A percentile compares a stretch with the other conserved stretches of the same genome.
These are phyloP conservation scores for Xerocomus alliaceus DNA, from an alignment of 1,284 basidiomycete genomes.

Conservation along the genomic window DNA sequence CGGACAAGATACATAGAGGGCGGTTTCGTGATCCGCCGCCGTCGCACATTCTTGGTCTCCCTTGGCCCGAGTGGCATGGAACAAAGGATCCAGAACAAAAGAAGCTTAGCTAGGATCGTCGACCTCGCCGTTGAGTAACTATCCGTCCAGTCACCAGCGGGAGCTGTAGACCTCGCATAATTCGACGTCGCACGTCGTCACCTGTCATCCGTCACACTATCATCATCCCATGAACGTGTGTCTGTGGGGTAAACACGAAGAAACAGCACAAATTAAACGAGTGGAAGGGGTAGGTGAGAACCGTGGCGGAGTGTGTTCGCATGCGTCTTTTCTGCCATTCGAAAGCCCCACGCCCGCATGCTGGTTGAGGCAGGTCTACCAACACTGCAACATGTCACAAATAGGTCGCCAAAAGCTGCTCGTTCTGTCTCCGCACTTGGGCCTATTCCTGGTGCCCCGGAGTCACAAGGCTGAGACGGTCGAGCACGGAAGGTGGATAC, in stretches of 20 bases:
- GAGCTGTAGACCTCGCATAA: no score
- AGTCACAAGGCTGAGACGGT: background rate
- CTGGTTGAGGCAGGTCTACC: slow-evolving; percentile 11
- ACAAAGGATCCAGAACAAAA: background rate
- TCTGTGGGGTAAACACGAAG: slow-evolving; percentile 18
- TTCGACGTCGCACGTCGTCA: no score
- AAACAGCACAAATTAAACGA: slow-evolving; percentile 12
- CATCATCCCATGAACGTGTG: slow-evolving; percentile 21
- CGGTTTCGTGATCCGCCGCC: slow-evolving; percentile 27
- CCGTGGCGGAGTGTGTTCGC: slow-evolving; percentile 17
- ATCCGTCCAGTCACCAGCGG: no score
- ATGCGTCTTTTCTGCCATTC: slow-evolving; percentile 46
- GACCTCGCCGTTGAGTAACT: no score
- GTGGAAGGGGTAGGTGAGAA: slow-evolving; percentile 27
- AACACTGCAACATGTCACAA: slow-evolving; percentile 25
- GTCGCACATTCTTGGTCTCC: slow-evolving; percentile 17
- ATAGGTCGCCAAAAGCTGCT: slow-evolving; percentile 10
- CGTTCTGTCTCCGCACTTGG: slow-evolving; percentile 7
- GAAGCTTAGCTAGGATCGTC: slow-evolving; percentile 9
- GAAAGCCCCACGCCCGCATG: slow-evolving; percentile 20
- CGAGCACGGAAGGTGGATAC: background rate
- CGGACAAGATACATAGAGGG: background rate
- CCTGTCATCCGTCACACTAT: background rate
- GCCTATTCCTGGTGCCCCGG: slow-evolving; percentile 8
- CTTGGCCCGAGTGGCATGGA: slow-evolving; percentile 3